Base-by-base conservation (phyloP, 257 asterid genomes). In the Sherardia arvensis region DNA sequence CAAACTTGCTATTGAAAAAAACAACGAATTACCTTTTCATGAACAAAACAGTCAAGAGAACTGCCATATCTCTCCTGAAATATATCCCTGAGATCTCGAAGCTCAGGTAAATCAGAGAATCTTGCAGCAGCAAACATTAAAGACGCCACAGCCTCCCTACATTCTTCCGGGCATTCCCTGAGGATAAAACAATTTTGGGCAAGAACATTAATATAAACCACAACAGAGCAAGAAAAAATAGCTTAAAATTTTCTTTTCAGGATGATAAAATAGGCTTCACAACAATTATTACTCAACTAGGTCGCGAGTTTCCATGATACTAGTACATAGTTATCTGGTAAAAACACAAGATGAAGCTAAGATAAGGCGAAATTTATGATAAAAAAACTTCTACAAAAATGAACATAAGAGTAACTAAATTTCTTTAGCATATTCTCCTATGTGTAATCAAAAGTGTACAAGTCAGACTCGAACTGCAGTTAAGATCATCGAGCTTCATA, bases 101-200 rank as follows among this genome's bases (percentile, higher is more conserved):
- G 77, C 77, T 93, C 99, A 62, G 99, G 99, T 69, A 90, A 78
- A 76, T 93, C 97, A 43, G 97, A 90, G 80, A 93, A 85, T 79
- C 99, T 85, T 58, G 99, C 97, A 58, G 99, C 99, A 68, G 99
- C 99, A 84, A 85, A 87, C 84, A 90, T 84, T 76, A 93, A 69
- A 3, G 95, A 85, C 27, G 92, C 96, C 66, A 90, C 88, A 70
- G 83, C 81, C 71, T 87, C 95, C 77, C 91, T 83, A 83, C 96
- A 93, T 71, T 90, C 97, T 73, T 84, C 99, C 66, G 97, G 97
- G 77, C 99, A 93, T 55, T 79, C 88, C 77, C 99, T 93, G 84
- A 59, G 73, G 54, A 71, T 38, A 73, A 68, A 59, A 67, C 74
- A 69, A 64, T 26, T 34, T 7, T 2, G 40, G 29, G 20, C 38